Base-by-base conservation (phyloP, 2,329 filamentous ascomycete genomes). In the Colletotrichum cordylinicola region DNA sequence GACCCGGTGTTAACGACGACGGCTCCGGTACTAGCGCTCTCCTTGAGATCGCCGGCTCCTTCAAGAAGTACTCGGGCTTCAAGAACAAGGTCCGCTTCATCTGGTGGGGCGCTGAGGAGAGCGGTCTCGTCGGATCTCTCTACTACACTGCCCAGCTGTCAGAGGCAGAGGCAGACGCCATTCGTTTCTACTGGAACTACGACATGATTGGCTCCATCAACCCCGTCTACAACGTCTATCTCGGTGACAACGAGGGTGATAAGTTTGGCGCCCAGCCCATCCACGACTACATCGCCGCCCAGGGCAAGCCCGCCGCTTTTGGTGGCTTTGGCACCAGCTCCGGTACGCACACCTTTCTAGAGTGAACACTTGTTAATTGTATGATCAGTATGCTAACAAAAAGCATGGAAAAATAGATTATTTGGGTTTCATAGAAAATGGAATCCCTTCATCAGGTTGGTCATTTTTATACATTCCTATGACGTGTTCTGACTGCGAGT, bases 131-230 rank as follows among this genome's bases (percentile, higher is more conserved):
- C 62, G 87, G 87, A n/a, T 87, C 86, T 8, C 79, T 84, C 24
- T 82, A 86, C 81, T 88, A 87, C 73, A 84, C 82, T 2, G 73
- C 80, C 16, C 80, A 81, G 8, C 82, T 88, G 33, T 80, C 82
- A 13, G 79, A 82, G 27, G 80, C 81, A 2, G 85, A 87, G 60
- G 82, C 83, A 1, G 85, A 90, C 76, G 92, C 91, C 82, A 91
- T 94, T 79, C 87, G 89, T 3, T 90, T 94, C 37, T 93, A 93
- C 85, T 90, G 94, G 81, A 93, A 94, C 85, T 93, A 93, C 80
- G 93, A 94, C 83, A 94, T 94, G 93, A 92, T 94, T 72, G 87
- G 84, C n/a, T 88, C 86, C 18, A 82, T 82, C 5, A 79, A 81
- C n/a, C 84, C 87, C 13, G 77, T 80, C 55, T 88, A 83, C 79